These are phyloP conservation scores for Heterobasidion irregulare DNA, from an alignment of 1,284 basidiomycete genomes.

Conservation along the genomic window DNA sequence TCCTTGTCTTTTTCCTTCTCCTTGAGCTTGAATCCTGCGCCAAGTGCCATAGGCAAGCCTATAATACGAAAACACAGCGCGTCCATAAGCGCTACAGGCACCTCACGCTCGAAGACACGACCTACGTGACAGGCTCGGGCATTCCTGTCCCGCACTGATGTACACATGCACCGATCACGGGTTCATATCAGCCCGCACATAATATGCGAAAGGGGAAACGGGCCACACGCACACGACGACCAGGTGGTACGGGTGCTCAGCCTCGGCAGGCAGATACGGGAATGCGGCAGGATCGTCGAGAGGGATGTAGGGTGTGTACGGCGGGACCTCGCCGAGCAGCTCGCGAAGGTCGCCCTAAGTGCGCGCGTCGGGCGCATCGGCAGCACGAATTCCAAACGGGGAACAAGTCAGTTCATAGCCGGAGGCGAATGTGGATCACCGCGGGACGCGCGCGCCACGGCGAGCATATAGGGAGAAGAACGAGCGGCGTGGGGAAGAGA, in stretches of 20 bases:
- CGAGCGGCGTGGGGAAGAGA: too few relatives aligned
- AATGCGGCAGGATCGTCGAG: slow-evolving; percentile 24
- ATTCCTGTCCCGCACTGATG: slow-evolving; percentile 74
- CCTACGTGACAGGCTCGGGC: slow-evolving; percentile 58
- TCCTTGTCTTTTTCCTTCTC: slow-evolving; percentile 32
- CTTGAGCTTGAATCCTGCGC: slow-evolving; percentile 63
- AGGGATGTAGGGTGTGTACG: slow-evolving; percentile 30
- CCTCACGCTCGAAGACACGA: slow-evolving; percentile 14
- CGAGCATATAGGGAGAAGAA: background rate
- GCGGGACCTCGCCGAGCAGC: slow-evolving; percentile 58
- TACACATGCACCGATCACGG: slow-evolving; percentile 8
- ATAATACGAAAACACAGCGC: background rate
- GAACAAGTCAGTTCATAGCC: too few relatives aligned
- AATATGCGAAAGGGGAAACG: slow-evolving; percentile 1
- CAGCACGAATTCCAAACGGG: too few relatives aligned
- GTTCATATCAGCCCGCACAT: slow-evolving; percentile 6
- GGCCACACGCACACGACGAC: slow-evolving; percentile 55
- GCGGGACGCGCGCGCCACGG: too few relatives aligned
- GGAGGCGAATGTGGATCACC: too few relatives aligned
- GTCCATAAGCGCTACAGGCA: background rate
- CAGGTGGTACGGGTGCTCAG: slow-evolving; percentile 71
- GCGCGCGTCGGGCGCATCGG: background rate
- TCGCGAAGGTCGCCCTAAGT: slow-evolving; percentile 68
- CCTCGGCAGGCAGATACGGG: slow-evolving; percentile 42
- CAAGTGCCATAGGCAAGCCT: slow-evolving; percentile 71